Conservation (phyloP, 371 early-diverging fungal genomes). For the Rhizopus stolonifer region DNA sequence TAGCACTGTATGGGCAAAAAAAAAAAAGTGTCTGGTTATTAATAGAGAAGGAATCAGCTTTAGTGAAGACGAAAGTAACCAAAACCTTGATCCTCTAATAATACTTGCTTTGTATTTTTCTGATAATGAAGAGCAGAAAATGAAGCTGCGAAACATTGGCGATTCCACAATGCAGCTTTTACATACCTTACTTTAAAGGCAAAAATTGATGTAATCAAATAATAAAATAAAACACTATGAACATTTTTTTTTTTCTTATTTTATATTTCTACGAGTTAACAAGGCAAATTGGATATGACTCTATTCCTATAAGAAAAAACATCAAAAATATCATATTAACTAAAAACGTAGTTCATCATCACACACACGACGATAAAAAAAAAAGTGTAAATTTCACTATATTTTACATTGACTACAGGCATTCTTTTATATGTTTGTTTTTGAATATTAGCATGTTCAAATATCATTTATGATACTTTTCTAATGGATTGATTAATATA, state of each 20-base stretch:
- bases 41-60: conserved; percentile 11
- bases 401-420: too few relatives aligned
- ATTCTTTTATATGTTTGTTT: too few relatives aligned
- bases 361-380: too few relatives aligned
- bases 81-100: conserved; percentile 4
- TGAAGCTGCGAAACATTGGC: conserved; percentile 16
- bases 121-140: conserved; percentile 13
- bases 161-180: conserved; percentile 8
- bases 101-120: conserved; percentile 10
- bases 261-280: background rate
- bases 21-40: conserved; percentile 7
- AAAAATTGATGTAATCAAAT: conserved; percentile 1
- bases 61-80: conserved; percentile 9
- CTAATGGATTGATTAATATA: background rate
- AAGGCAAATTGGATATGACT: background rate
- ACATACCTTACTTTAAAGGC: conserved; percentile 1
- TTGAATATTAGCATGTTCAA: too few relatives aligned
- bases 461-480: background rate
- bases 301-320: too few relatives aligned
- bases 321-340: background rate
- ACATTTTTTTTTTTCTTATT: background rate
- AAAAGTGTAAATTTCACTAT: too few relatives aligned
- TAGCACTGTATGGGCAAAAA: conserved; percentile 9
- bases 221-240: background rate
- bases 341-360: background rate